Percentiles rank a stretch among this genome's conserved stretches.
These are phyloP conservation scores for Stagonosporopsis tanaceti DNA, from an alignment of 2,329 filamentous ascomycete species.

Conservation along the genomic window DNA sequence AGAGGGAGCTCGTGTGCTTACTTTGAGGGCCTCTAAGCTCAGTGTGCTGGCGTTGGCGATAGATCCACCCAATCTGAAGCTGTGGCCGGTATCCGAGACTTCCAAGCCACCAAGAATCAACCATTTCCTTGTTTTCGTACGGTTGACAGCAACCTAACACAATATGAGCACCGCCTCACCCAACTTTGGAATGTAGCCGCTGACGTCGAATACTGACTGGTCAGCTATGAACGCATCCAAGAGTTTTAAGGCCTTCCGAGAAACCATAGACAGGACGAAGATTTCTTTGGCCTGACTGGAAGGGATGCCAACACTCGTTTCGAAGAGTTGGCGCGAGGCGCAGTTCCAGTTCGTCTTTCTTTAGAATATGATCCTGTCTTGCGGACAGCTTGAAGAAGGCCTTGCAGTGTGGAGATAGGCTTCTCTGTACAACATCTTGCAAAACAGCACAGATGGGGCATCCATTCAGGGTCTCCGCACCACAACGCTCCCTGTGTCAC, in stretches of 20 bases:
- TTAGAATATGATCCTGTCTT: background rate
- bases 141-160: background rate
- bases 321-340: background rate
- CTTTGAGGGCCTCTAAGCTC: background rate
- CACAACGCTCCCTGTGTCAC: conserved; percentile 11
- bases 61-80: background rate
- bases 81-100: background rate
- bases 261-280: background rate
- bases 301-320: background rate
- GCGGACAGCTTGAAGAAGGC: background rate
- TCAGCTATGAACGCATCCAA: background rate
- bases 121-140: background rate
- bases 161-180: conserved; percentile 4
- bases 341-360: background rate
- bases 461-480: background rate
- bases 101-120: conserved; percentile 7
- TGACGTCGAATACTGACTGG: background rate
- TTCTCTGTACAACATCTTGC: background rate
- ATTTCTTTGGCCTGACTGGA: background rate
- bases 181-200: background rate
- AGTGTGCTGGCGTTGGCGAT: background rate
- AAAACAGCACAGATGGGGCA: conserved; percentile 1
- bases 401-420: background rate
- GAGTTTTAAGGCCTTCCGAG: background rate
- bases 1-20: no score